A percentile compares a stretch with the other conserved stretches of the same genome.
Conservation (phyloP, 495 filamentous ascomycete genomes). For the Xylaria longipes region DNA sequence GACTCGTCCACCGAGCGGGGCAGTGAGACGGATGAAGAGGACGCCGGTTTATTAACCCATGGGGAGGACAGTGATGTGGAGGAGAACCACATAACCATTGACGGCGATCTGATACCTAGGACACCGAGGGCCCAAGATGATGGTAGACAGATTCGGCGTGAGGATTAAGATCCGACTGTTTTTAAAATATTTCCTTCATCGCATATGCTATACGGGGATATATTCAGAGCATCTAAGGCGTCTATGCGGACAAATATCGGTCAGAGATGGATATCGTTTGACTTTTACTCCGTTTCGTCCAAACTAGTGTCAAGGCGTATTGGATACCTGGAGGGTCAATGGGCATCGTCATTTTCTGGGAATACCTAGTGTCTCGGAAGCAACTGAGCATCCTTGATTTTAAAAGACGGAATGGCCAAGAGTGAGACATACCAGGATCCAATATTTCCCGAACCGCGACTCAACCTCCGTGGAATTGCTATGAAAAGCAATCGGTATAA, state of each 20-base stretch:
- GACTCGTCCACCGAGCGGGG: conserved; percentile 36
- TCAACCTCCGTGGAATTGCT: neutral
- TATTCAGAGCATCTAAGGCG: conserved; percentile 18
- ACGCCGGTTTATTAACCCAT: conserved; percentile 36
- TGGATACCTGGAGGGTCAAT: neutral
- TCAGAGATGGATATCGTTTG: neutral
- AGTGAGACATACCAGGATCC: neutral
- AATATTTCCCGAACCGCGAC: neutral
- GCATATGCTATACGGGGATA: conserved; percentile 2
- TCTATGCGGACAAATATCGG: neutral
- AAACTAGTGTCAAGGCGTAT: neutral
- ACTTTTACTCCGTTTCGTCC: neutral
- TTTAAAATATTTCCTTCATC: conserved; percentile 18
- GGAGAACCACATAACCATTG: conserved; percentile 38
- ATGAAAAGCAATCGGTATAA: neutral
- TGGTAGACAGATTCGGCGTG: conserved; percentile 29
- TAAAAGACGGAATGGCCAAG: neutral
- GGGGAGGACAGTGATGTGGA: conserved; percentile 43
- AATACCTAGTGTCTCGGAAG: neutral
- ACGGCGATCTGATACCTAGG: conserved; percentile 42
- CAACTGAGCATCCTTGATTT: neutral
- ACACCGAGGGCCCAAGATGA: conserved; percentile 30
- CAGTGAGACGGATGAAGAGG: conserved; percentile 41
- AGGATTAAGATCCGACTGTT: conserved; percentile 30
- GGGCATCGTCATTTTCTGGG: neutral